These are phyloP conservation scores for Hydrangea macrophylla DNA, from an alignment of 148 eudicot genomes.

Conservation along the genomic window DNA sequence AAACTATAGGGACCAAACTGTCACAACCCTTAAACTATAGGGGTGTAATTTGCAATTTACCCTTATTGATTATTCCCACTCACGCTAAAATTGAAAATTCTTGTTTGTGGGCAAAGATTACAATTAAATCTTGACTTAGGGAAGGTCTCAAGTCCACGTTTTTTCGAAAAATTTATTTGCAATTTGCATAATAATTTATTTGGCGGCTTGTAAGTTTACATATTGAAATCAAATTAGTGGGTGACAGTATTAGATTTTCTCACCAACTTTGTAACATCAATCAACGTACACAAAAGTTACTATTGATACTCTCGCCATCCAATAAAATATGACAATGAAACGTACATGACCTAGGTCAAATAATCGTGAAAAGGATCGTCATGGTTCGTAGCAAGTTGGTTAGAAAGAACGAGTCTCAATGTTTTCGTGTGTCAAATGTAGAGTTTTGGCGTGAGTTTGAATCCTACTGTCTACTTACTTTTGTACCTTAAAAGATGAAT, in stretches of 20 bases:
- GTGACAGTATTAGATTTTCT: no score
- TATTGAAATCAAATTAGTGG: neutral
- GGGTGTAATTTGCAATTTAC: no score
- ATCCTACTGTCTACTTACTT: neutral
- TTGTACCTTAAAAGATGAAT: no score
- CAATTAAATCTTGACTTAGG: neutral
- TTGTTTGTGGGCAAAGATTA: neutral
- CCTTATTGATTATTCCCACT: no score
- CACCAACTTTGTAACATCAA: neutral
- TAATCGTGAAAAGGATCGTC: no score
- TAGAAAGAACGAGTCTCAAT: neutral
- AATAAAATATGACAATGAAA: no score
- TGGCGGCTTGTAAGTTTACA: neutral
- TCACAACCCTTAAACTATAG: no score
- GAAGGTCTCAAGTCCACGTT: neutral
- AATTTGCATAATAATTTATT: neutral
- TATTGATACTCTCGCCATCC: neutral
- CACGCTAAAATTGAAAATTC: neutral
- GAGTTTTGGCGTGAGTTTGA: neutral
- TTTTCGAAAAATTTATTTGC: neutral
- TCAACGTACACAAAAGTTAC: neutral
- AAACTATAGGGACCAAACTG: no score
- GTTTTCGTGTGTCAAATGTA: no score
- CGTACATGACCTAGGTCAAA: neutral
- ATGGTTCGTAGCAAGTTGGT: no score